Evolutionary conservation across 108 stramenopile genomes (phyloP).

Genomic region (Cylindrotheca fusiformis): DNA sequence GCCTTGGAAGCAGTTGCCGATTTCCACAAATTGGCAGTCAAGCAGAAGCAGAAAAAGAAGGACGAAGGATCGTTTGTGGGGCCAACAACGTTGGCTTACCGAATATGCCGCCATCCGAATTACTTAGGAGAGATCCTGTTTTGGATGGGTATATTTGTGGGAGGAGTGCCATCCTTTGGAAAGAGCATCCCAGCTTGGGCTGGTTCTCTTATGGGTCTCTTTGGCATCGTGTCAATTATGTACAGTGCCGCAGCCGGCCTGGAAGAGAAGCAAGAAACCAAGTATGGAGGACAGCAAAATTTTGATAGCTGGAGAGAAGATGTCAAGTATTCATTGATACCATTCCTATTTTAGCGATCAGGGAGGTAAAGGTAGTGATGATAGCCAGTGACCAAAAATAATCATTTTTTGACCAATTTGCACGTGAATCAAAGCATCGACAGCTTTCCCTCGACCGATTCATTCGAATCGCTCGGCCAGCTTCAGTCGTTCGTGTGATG

Average conservation of each 20-base stretch:
- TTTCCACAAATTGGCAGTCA: slow-evolving; percentile 28
- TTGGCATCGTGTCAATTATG: slow-evolving; percentile 63
- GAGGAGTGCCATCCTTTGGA: slow-evolving; percentile 50
- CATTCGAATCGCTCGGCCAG: no score
- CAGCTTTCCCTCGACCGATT: no score
- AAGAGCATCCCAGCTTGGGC: slow-evolving; percentile 41
- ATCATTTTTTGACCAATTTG: no score
- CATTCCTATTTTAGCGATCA: no score
- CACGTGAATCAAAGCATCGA: no score
- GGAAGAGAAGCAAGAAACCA: slow-evolving; percentile 57
- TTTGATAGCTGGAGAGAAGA: slow-evolving; percentile 51
- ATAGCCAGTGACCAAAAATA: no score
- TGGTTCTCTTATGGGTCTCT: slow-evolving; percentile 45
- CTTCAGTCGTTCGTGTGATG: no score
- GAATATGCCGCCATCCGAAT: slow-evolving; percentile 68
- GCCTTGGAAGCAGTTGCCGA: slow-evolving; percentile 39
- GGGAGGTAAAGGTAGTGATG: no score
- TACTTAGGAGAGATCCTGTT: slow-evolving; percentile 68
- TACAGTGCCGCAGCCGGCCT: slow-evolving; percentile 41
- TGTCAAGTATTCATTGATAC: slow-evolving; percentile 42
- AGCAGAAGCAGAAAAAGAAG: slow-evolving; percentile 6
- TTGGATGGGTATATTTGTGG: slow-evolving; percentile 62
- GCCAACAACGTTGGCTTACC: slow-evolving; percentile 32
- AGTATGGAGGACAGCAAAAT: slow-evolving; percentile 42
- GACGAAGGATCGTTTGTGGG: slow-evolving; percentile 18